A percentile compares a stretch with the other conserved stretches of the same genome.
Evolutionary conservation across 2,329 filamentous ascomycete genomes (phyloP).

Genomic region (Aspergillus neotritici): DNA sequence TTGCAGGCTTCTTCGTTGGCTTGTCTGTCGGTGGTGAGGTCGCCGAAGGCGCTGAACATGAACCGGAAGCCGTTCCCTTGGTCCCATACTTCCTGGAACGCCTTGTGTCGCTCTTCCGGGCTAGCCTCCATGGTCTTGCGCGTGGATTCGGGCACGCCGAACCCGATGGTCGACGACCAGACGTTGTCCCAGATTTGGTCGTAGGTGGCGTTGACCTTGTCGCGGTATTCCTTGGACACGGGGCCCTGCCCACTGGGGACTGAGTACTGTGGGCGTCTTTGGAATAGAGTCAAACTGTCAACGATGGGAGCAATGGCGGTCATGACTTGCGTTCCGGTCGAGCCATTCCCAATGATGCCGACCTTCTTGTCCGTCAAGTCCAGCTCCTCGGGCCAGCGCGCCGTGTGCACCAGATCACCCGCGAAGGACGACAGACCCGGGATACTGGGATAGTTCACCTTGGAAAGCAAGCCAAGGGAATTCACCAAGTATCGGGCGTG

Average conservation of each 20-base stretch:
- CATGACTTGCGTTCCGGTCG: background rate
- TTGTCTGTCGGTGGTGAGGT: slow-evolving; percentile 30
- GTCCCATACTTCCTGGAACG: slow-evolving; percentile 2
- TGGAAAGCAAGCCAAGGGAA: background rate
- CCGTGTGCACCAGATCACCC: slow-evolving; percentile 1
- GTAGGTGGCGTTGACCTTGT: slow-evolving; percentile 2
- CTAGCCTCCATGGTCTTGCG: background rate
- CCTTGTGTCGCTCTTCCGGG: background rate
- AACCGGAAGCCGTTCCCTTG: slow-evolving; percentile 25
- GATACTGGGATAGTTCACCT: background rate
- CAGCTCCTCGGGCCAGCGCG: slow-evolving; percentile 1
- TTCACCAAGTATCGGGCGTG: slow-evolving; percentile 1
- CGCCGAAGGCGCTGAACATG: slow-evolving; percentile 28
- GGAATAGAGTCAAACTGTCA: slow-evolving; percentile 3
- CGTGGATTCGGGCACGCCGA: slow-evolving; percentile 1
- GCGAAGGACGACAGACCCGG: slow-evolving; percentile 1
- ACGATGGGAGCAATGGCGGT: background rate
- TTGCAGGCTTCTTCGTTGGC: slow-evolving; percentile 27
- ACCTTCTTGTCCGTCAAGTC: slow-evolving; percentile 1
- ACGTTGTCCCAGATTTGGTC: slow-evolving; percentile 4
- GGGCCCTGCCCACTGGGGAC: slow-evolving; percentile 1
- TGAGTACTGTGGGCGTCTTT: slow-evolving; percentile 6
- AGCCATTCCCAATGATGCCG: slow-evolving; percentile 2
- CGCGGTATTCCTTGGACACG: background rate
- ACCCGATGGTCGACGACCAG: background rate